Percentiles rank a stretch among this genome's conserved stretches.
These are phyloP conservation scores for Emydomyces testavorans DNA, from an alignment of 2,329 filamentous ascomycete species.

Conservation along the genomic window DNA sequence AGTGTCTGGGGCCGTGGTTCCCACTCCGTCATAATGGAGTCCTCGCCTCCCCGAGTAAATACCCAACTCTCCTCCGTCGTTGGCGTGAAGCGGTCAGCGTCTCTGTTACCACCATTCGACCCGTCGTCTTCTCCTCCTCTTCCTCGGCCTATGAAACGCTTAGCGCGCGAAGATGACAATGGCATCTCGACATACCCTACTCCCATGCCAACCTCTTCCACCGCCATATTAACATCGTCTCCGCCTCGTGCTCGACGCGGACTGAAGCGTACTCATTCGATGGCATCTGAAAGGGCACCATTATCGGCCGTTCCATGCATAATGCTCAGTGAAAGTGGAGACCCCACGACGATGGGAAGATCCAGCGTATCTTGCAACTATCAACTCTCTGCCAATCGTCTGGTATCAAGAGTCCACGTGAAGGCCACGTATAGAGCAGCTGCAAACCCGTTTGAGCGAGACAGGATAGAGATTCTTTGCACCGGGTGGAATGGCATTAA, in stretches of 20 bases:
- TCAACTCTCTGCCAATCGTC: constrained; percentile 80
- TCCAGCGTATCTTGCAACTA: constrained; percentile 94
- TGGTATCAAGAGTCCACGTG: constrained; percentile 88
- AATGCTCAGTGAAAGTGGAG: constrained; percentile 68
- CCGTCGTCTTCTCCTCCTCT: constrained; percentile 40
- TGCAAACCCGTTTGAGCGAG: constrained; percentile 54
- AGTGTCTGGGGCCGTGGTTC: background rate
- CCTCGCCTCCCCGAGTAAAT: constrained; percentile 29
- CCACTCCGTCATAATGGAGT: constrained; percentile 28
- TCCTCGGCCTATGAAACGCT: constrained; percentile 38
- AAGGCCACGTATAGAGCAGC: constrained; percentile 72
- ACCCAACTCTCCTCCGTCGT: constrained; percentile 23
- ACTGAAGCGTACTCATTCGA: constrained; percentile 51
- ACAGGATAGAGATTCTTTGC: constrained; percentile 78
- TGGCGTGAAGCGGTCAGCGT: constrained; percentile 38
- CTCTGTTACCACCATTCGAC: constrained; percentile 41
- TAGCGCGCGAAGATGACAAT: constrained; percentile 35
- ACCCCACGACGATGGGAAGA: constrained; percentile 73
- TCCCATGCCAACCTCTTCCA: constrained; percentile 85
- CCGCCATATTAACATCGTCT: constrained; percentile 78
- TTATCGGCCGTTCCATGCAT: constrained; percentile 73
- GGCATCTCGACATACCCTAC: constrained; percentile 65
- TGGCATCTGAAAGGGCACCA: constrained; percentile 66
- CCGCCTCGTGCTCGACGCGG: constrained; percentile 53
- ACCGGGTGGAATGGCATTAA: constrained; percentile 93